phyloP scores from a whole-genome alignment of 164 flowering plant genomes.

The Nymphaea thermarum region DNA sequence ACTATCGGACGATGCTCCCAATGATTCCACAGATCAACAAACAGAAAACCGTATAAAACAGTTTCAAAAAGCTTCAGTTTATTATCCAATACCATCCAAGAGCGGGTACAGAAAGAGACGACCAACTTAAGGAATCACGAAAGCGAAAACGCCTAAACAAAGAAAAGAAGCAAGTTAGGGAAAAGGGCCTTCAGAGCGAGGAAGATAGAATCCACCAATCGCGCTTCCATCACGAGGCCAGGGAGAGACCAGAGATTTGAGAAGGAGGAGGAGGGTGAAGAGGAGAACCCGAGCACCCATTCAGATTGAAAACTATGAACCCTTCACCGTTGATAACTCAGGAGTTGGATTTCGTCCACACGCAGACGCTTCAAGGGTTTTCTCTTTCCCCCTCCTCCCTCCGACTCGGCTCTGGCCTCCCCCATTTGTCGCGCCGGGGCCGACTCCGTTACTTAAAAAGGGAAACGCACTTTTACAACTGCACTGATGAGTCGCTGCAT shows the following conservation, averaged over 20 bases:
- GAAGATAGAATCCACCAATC: not conserved
- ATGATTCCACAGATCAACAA: no score
- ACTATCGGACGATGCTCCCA: no score
- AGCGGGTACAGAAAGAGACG: not conserved
- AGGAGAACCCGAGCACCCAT: slow-evolving; percentile 2
- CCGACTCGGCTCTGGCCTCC: not conserved
- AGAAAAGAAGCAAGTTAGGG: not conserved
- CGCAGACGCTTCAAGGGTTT: not conserved
- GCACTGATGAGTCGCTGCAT: no score
- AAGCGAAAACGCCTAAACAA: not conserved
- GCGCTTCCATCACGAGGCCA: slow-evolving; percentile 1
- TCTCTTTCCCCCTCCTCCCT: not conserved
- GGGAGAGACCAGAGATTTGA: not conserved
- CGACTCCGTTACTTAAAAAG: no score
- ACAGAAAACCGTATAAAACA: no score
- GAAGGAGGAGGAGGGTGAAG: not conserved
- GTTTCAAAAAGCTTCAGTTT: not conserved
- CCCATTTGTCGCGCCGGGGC: no score
- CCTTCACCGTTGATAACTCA: not conserved
- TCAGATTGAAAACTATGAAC: slow-evolving; percentile 4
- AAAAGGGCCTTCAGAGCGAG: slow-evolving; percentile 1
- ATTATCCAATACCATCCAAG: not conserved
- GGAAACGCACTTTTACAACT: no score
- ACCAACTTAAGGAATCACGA: not conserved
- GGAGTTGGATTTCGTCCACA: not conserved